Evolutionary conservation across 2,329 filamentous ascomycete genomes (phyloP), one percentile per base, ranked within the genome.

Genomic region (Biscogniauxia sp.): DNA sequence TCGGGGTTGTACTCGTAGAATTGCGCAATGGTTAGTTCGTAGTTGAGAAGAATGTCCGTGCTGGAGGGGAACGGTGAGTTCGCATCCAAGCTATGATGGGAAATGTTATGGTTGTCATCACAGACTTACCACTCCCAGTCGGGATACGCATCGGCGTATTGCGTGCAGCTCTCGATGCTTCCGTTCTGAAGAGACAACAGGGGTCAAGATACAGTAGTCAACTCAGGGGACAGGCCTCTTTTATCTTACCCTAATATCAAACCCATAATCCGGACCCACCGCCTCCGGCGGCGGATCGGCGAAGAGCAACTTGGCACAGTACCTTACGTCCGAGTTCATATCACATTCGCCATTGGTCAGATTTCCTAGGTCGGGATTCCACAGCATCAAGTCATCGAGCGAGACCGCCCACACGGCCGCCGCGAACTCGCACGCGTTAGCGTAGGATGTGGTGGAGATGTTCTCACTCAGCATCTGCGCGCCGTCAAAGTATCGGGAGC

Each of bases 1-100:
- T 54, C 62, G 2, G 66, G 66, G 52, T 68, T 63, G 32, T 50
- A 62, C 13, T 25, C 58, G 32, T 56, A 62, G 54, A 66, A 66
- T 20, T 60, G 32, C 15, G 49, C 56, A 25, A 60, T 51, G 5
- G 61, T 62, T 6, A 65, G 25, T 5, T 61, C 58, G 25, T 49
- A 55, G 20, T 28, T 20, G 20, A 23, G 23, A 9, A 59, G 53
- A 28, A 61, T 57, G 8, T 56, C 57, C 28, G 50, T 20, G 49
- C 59, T 15, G 15, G 8, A 26, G 19, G 51, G 23, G 25, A 55
- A 23, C 23, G 23, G 23, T 23, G 23, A 23, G 23, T 23, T 23
- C 5, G 5, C 5, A 23, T 23, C 23, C 23, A 23, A 3, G 5
- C 23, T 23, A 23, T 23, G 23, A 23, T 23, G 23, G 23, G 23